Percentiles rank a stretch among this genome's conserved stretches.
Conservation (phyloP, 192 early-diverging fungal species). For the Gamsiella multidivaricata region DNA sequence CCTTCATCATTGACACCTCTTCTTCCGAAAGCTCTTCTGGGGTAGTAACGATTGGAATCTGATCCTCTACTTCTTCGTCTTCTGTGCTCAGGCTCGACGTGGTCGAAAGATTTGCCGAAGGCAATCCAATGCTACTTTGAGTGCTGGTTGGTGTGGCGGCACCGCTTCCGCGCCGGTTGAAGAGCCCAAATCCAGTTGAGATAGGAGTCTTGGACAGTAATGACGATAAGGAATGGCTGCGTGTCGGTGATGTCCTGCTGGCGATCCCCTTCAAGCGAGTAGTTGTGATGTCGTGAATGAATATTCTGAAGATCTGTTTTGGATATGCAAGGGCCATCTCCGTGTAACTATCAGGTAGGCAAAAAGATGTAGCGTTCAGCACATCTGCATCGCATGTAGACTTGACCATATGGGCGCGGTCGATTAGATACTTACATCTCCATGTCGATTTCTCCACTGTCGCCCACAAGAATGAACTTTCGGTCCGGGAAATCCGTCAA, state of each 20-base stretch:
- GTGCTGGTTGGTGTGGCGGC: not conserved
- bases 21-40: slow-evolving; percentile 3
- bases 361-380: not conserved
- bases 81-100: too few species aligned
- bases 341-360: slow-evolving; percentile 59
- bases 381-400: too few species aligned
- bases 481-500: slow-evolving; percentile 79
- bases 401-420: not conserved
- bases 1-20: not conserved
- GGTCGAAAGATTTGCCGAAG: too few species aligned
- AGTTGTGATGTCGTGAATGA: slow-evolving; percentile 80
- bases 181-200: slow-evolving; percentile 13
- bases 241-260: slow-evolving; percentile 10
- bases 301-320: slow-evolving; percentile 81
- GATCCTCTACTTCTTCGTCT: not conserved
- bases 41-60: not conserved
- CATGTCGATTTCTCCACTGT: slow-evolving; percentile 90
- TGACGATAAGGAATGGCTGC: slow-evolving; percentile 21
- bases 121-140: not conserved
- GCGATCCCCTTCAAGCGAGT: slow-evolving; percentile 17
- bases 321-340: slow-evolving; percentile 71
- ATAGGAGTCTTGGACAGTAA: slow-evolving; percentile 21
- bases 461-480: slow-evolving; percentile 91
- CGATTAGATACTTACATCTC: slow-evolving; percentile 70
- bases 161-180: slow-evolving; percentile 15